Evolutionary conservation across 2,329 filamentous ascomycete species (phyloP), one percentile per base, ranked within the genome.

Genomic region (Phoma sp.): DNA sequence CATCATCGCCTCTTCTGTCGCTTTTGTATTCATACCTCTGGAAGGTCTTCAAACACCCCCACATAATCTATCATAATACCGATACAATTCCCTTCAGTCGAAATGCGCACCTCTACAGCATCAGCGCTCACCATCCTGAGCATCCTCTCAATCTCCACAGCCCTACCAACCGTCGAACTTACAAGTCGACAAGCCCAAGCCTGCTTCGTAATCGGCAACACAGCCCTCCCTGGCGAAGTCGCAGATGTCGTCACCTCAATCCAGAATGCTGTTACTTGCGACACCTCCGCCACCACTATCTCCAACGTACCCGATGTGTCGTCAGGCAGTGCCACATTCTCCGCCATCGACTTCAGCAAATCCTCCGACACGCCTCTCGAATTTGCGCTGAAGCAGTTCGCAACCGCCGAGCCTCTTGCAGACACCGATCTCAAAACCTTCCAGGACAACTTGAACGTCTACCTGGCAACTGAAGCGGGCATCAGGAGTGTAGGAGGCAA

Each of bases 391-490:
- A 63, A 72, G 36, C 71, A 74, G 38, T 87, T 87, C 69, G 79
- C 80, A 11, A 85, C 84, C 14, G 75, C 77, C 0, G 67, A 74
- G 2, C 78, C 80, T 0, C 76, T 86, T 11, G 79, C 81, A 6
- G 59, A 66, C 57, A 80, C 77, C 34, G 75, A 86, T 63, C 77
- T 87, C 12, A 67, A 74, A 5, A 71, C 72, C 17, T 85, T 86
- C 73, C 76, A 84, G 67, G 74, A 84, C 62, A 66, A 77, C 57
- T 77, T 86, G 36, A 80, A 85, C 65, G 79, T 80, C 9, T 87
- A 87, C 63, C 72, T 82, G 3, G 84, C 84, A 0, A 87, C 84
- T 4, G 84, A 87, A 70, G 83, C 82, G 1, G 84, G 83, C 1
- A 75, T 87, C 42, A 76, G 84, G 17, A 83, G 80, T 18, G 78